A percentile compares a stretch with the other conserved stretches of the same genome.
Conservation (phyloP, 2,329 filamentous ascomycete genomes). For the Colletotrichum nymphaeae region DNA sequence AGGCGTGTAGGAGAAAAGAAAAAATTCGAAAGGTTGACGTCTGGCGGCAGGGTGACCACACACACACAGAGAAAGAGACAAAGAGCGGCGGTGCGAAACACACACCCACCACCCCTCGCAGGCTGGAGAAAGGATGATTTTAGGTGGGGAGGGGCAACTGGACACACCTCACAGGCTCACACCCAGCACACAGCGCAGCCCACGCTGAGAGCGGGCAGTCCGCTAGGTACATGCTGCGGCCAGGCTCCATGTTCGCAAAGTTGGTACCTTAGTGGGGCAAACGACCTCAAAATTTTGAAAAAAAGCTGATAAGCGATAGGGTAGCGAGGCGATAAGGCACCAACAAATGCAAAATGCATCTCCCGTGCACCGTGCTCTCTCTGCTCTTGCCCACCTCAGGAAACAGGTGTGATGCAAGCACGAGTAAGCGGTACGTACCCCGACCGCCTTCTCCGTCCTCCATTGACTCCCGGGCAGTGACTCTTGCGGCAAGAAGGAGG, state of each 20-base stretch:
- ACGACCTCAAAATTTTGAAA: constrained; percentile 29
- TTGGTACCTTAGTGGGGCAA: constrained; percentile 16
- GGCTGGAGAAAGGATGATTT: constrained; percentile 13
- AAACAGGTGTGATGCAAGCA: background rate
- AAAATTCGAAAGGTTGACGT: constrained; percentile 24
- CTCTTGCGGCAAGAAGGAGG: no score
- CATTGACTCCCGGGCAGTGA: no score
- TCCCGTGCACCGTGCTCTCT: no score
- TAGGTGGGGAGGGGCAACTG: constrained; percentile 28
- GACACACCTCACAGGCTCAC: background rate
- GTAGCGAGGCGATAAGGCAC: constrained; percentile 34
- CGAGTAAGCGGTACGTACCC: constrained; percentile 13
- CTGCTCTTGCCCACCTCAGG: no score
- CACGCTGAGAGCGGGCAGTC: background rate
- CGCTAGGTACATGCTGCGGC: background rate
- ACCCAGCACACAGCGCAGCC: background rate
- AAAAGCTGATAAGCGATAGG: constrained; percentile 34
- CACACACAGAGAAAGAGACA: constrained; percentile 9
- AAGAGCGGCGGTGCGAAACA: constrained; percentile 35
- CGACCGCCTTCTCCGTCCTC: background rate
- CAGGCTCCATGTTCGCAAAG: background rate
- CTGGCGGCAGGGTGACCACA: constrained; percentile 16
- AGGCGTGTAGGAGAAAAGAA: constrained; percentile 25
- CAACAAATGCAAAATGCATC: background rate
- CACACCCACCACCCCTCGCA: background rate